Percentiles rank a stretch among this genome's conserved stretches.
phyloP scores from a whole-genome alignment of 106 monocot genomes.

The Acorus gramineus region DNA sequence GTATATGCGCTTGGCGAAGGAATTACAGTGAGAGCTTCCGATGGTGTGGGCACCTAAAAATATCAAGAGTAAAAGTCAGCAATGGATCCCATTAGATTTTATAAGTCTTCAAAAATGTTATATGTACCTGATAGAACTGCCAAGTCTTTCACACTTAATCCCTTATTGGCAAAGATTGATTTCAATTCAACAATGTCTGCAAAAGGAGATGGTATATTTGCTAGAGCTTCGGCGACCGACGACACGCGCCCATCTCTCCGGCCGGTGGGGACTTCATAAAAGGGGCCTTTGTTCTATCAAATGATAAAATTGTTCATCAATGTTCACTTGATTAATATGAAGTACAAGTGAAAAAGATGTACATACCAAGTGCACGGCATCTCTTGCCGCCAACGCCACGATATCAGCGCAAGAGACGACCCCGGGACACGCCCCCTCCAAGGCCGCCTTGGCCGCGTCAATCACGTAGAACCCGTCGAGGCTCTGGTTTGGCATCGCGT shows the following conservation, averaged over 20 bases:
- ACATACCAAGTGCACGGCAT: constrained; percentile 21
- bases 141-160: neutral
- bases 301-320: too few species aligned
- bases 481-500: constrained; percentile 34
- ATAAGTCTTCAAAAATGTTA: too few species aligned
- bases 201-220: constrained; percentile 2
- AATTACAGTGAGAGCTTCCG: neutral
- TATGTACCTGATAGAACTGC: too few species aligned
- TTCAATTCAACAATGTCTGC: neutral
- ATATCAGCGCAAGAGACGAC: constrained; percentile 45
- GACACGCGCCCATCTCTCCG: constrained; percentile 21
- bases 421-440: constrained; percentile 47
- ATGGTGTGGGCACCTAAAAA: too few species aligned
- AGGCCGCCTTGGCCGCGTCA: constrained; percentile 34
- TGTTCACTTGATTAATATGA: too few species aligned
- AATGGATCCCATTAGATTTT: too few species aligned
- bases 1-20: neutral
- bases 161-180: neutral
- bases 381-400: constrained; percentile 49
- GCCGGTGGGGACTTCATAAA: constrained; percentile 5
- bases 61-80: too few species aligned
- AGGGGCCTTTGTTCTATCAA: constrained; percentile 12
- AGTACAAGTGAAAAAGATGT: neutral
- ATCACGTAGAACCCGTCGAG: constrained; percentile 40
- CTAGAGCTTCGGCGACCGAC: neutral